phyloP scores from a whole-genome alignment of 352 stramenopile genomes.

The Globisporangium nodosum region DNA sequence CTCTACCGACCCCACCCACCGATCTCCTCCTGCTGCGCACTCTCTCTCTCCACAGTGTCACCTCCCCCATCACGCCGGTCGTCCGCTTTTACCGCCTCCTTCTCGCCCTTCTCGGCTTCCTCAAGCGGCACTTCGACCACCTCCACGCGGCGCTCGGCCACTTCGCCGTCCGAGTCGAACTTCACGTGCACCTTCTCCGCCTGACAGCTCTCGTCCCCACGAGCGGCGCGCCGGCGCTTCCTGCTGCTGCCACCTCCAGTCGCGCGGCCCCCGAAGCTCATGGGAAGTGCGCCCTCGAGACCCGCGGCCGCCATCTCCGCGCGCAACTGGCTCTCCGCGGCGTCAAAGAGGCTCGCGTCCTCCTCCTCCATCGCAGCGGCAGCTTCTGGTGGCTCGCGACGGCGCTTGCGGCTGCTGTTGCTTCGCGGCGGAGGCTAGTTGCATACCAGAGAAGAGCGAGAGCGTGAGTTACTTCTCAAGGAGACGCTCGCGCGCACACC shows the following conservation, averaged over 20 bases:
- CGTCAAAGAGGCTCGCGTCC: slow-evolving; percentile 33
- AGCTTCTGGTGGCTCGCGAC: background rate
- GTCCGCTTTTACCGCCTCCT: too few species aligned
- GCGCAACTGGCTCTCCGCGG: slow-evolving; percentile 45
- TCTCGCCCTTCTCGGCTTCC: background rate
- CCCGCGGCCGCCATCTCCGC: slow-evolving; percentile 57
- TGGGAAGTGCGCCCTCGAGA: slow-evolving; percentile 40
- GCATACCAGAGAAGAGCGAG: background rate
- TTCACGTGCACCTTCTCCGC: slow-evolving; percentile 57
- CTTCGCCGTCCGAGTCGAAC: slow-evolving; percentile 64
- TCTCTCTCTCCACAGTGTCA: too few species aligned
- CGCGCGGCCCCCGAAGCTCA: slow-evolving; percentile 42
- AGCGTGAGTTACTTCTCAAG: background rate
- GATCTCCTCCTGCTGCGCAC: background rate
- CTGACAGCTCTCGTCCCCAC: background rate
- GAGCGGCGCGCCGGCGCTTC: slow-evolving; percentile 3
- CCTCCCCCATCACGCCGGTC: too few species aligned
- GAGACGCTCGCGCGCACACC: background rate
- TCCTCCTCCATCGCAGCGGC: slow-evolving; percentile 5
- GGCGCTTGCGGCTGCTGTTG: slow-evolving; percentile 23
- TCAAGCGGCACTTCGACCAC: slow-evolving; percentile 21
- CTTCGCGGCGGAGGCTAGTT: background rate
- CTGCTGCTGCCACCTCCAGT: background rate
- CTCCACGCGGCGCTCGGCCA: slow-evolving; percentile 33
- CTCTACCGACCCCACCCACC: background rate